Percentiles rank a stretch among this genome's conserved stretches.
Conservation (phyloP, 2,329 filamentous ascomycete genomes). For the Apiospora hydei region DNA sequence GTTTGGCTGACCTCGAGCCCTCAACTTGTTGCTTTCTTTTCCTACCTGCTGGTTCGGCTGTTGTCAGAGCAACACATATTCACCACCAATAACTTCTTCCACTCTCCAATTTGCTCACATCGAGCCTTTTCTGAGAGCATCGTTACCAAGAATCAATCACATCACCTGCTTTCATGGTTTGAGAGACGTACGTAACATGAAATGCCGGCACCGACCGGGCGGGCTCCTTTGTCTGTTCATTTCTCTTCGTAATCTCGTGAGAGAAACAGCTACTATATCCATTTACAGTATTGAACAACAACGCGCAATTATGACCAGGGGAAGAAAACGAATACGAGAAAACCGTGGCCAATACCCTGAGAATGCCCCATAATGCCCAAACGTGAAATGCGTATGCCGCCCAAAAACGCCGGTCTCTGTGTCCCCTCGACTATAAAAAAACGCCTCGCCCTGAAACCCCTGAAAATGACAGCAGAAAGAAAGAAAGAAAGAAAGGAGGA, state of each 20-base stretch:
- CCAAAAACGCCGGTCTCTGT: conserved; percentile 6
- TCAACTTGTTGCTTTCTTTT: background rate
- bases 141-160: background rate
- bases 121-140: background rate
- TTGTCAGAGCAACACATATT: background rate
- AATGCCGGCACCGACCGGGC: background rate
- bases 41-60: background rate
- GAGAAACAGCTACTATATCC: conserved; percentile 13
- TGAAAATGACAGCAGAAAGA: background rate
- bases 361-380: conserved; percentile 9
- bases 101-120: background rate
- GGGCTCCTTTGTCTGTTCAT: background rate
- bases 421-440: conserved; percentile 1
- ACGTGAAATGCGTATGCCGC: background rate
- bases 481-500: background rate
- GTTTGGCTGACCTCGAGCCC: background rate
- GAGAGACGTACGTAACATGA: background rate
- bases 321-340: background rate
- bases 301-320: conserved; percentile 12
- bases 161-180: background rate
- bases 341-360: conserved; percentile 9
- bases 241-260: conserved; percentile 12
- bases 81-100: background rate
- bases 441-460: background rate
- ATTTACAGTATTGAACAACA: conserved; percentile 4